Evolutionary conservation across 768 basidiomycete genomes (phyloP).

Genomic region (Epithele typhae): DNA sequence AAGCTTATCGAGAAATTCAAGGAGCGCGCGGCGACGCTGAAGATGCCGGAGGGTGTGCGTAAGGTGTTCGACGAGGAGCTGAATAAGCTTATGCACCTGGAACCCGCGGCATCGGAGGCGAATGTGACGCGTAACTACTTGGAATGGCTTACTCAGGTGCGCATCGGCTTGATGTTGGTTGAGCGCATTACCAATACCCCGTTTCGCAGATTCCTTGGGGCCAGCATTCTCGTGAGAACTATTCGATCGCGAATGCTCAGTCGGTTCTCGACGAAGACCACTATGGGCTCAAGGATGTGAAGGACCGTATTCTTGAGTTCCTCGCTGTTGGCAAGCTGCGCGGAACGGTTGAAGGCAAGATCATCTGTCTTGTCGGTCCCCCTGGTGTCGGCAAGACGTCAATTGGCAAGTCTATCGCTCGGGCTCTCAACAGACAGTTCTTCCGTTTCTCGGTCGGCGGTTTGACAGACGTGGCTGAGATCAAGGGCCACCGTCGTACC

Average conservation of each 20-base stretch:
- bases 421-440: constrained; percentile 87
- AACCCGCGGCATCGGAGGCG: constrained; percentile 88
- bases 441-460: constrained; percentile 98
- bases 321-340: constrained; percentile 92
- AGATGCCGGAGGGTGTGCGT: constrained; percentile 85
- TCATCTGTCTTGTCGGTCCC: constrained; percentile 93
- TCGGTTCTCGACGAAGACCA: constrained; percentile 91
- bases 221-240: constrained; percentile 89
- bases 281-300: constrained; percentile 89
- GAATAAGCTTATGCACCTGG: constrained; percentile 82
- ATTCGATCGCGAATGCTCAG: constrained; percentile 77
- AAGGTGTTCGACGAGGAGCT: constrained; percentile 98
- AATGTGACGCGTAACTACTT: constrained; percentile 94
- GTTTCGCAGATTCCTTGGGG: constrained; percentile 88
- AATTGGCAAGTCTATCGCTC: constrained; percentile 92
- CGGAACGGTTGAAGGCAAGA: constrained; percentile 95
- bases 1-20: constrained; percentile 90
- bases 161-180: too few relatives aligned
- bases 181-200: constrained; percentile 3
- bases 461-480: constrained; percentile 96
- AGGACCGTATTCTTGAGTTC: constrained; percentile 93
- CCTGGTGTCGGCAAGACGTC: constrained; percentile 98
- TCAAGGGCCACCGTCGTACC: constrained; percentile 97
- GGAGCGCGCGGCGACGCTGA: constrained; percentile 72
- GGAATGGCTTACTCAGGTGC: constrained; percentile 84